Base-by-base conservation (phyloP, 495 filamentous ascomycete genomes). In the Aspergillus saccharolyticus region DNA sequence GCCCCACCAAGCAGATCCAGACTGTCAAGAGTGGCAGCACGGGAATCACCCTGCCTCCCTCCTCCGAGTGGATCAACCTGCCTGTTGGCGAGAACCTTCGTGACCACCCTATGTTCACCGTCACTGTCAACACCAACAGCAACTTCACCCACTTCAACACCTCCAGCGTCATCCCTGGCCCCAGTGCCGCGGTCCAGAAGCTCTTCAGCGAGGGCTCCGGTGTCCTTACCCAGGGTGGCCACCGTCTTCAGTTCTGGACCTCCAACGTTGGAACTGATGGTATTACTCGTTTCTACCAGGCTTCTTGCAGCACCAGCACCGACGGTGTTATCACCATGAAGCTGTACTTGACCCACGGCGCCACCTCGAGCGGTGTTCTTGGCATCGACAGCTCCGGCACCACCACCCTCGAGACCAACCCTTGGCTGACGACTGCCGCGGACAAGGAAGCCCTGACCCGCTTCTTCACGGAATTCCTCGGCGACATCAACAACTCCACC, bases 1-100 rank as follows among this genome's bases (percentile, higher is more conserved):
- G 85, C 16, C 82, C 82, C 17, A 58, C 65, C 12, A 81, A 85
- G 62, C 77, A 81, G 70, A 78, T 87, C n/a, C 62, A 73, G 25
- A 58, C 83, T 20, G 78, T 85, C 54, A 73, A 79, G 57, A 62
- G 61, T 43, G 77, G 76, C 1, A 54, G 19, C 21, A 63, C 58
- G 19, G 64, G 68, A 14, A 61, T 70, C 1, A 83, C 85, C 54
- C 78, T 81, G 15, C 63, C 79, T 19, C 73, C 66, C 20, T 78
- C 83, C 74, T 61, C 63, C 2, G 63, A 80, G 19, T 89, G 85
- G 85, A 86, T 90, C 67, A 73, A 80, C 57, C 73, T 86, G 19
- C 86, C 87, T 10, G 86, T 90, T 21, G 87, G 87, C n/a, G 75
- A 85, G 62, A 88, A 87, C 67, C 67, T 89, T 25, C 80, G 83